These are phyloP conservation scores for Calophaca sinica DNA, from an alignment of 306 rosid genomes.

Conservation along the genomic window DNA sequence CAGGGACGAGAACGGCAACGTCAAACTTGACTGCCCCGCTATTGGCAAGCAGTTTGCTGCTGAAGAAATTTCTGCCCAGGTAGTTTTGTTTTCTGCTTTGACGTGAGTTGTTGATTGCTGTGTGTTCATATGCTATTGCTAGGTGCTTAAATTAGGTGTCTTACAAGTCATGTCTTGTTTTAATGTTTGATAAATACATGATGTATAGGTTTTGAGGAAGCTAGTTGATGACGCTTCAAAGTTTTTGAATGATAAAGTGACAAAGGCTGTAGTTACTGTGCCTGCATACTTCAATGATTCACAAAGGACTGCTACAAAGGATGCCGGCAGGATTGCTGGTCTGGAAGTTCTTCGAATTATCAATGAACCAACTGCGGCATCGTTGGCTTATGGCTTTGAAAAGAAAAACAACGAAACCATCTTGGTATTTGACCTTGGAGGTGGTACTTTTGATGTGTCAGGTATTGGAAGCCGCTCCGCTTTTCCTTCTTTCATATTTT, in stretches of 20 bases:
- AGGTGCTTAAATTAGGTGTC: neutral
- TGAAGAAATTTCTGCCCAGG: slow-evolving; percentile 96
- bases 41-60: slow-evolving; percentile 85
- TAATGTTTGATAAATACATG: too few species aligned
- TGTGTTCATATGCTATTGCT: neutral
- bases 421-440: slow-evolving; percentile 97
- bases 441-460: slow-evolving; percentile 98
- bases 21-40: slow-evolving; percentile 87
- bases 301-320: slow-evolving; percentile 98
- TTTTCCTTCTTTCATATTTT: neutral
- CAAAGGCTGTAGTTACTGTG: slow-evolving; percentile 96
- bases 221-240: slow-evolving; percentile 98
- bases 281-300: slow-evolving; percentile 99
- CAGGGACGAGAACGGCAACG: slow-evolving; percentile 83
- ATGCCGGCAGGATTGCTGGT: slow-evolving; percentile 99
- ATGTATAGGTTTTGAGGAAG: slow-evolving; percentile 79
- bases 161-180: too few species aligned
- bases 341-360: slow-evolving; percentile 93
- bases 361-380: slow-evolving; percentile 97
- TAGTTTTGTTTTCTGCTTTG: neutral
- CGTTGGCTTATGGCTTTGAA: slow-evolving; percentile 95
- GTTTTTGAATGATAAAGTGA: slow-evolving; percentile 93
- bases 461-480: slow-evolving; percentile 50
- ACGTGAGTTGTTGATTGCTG: neutral
- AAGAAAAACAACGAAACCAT: slow-evolving; percentile 93